These are phyloP conservation scores for Cryptococcus maquisensis DNA, from an alignment of 1,284 basidiomycete genomes.

Conservation along the genomic window DNA sequence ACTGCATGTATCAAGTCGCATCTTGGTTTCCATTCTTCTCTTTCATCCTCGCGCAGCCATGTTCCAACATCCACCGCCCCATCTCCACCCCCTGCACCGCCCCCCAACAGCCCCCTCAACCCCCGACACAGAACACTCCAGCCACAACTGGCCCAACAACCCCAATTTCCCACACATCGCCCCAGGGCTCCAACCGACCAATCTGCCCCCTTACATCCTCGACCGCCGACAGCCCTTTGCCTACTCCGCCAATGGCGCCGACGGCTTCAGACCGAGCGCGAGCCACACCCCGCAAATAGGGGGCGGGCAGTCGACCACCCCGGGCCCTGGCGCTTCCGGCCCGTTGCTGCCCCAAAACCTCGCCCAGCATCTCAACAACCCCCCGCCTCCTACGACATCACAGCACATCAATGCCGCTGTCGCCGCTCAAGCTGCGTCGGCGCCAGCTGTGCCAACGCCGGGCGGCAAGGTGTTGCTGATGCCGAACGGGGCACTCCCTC, in stretches of 20 bases:
- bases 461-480: slow-evolving; percentile 41
- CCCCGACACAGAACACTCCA: slow-evolving; percentile 15
- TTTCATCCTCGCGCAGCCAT: not conserved
- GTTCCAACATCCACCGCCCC: slow-evolving; percentile 11
- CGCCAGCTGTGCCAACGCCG: not conserved
- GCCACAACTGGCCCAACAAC: slow-evolving; percentile 17
- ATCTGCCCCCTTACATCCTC: slow-evolving; percentile 8
- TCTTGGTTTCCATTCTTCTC: not conserved
- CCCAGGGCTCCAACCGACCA: not conserved
- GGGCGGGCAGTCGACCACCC: slow-evolving; percentile 1
- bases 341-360: slow-evolving; percentile 46
- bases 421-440: slow-evolving; percentile 2
- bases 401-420: slow-evolving; percentile 13
- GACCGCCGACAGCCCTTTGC: not conserved
- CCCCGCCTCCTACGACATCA: slow-evolving; percentile 37
- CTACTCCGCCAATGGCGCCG: not conserved
- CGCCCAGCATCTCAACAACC: slow-evolving; percentile 49
- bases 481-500: slow-evolving; percentile 42
- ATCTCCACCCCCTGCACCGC: slow-evolving; percentile 12
- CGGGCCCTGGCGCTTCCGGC: slow-evolving; percentile 12
- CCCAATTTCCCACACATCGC: not conserved
- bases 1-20: not conserved
- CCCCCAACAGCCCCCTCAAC: slow-evolving; percentile 18
- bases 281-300: not conserved
- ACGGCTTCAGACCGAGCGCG: not conserved